These are phyloP conservation scores for Penicillium occitanis DNA, from an alignment of 2,329 filamentous ascomycete species.

Conservation along the genomic window DNA sequence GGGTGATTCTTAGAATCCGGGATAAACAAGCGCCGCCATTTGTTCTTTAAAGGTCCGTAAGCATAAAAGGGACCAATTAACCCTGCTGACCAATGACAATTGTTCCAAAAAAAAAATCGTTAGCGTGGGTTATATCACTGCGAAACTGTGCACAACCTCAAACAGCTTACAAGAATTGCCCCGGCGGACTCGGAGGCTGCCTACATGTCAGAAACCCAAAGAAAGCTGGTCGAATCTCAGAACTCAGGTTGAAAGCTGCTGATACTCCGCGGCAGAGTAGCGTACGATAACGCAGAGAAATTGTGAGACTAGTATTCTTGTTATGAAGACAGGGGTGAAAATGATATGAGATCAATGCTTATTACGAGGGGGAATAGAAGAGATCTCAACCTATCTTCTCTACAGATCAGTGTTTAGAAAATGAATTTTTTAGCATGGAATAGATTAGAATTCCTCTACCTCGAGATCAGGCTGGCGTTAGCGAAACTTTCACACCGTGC, in stretches of 20 bases:
- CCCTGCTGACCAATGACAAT: background rate
- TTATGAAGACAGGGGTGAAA: background rate
- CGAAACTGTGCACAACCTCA: background rate
- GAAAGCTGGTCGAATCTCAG: background rate
- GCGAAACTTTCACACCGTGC: background rate
- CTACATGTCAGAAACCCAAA: background rate
- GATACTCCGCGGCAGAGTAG: background rate
- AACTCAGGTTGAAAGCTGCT: background rate
- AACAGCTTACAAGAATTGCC: background rate
- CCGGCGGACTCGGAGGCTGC: background rate
- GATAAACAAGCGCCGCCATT: background rate
- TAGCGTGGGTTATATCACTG: background rate
- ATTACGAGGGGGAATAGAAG: background rate
- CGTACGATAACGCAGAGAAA: background rate
- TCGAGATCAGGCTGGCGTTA: background rate
- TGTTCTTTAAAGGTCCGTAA: background rate
- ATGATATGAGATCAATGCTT: background rate
- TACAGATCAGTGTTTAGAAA: background rate
- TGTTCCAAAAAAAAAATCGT: background rate
- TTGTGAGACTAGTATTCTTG: background rate
- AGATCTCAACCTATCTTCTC: background rate
- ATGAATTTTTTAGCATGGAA: background rate
- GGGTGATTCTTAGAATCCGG: background rate
- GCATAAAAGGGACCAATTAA: background rate
- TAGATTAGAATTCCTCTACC: background rate